Percentiles rank a stretch among this genome's conserved stretches.
phyloP scores from a whole-genome alignment of 176 grass and related monocot genomes.

The Aegilops sharonensis region DNA sequence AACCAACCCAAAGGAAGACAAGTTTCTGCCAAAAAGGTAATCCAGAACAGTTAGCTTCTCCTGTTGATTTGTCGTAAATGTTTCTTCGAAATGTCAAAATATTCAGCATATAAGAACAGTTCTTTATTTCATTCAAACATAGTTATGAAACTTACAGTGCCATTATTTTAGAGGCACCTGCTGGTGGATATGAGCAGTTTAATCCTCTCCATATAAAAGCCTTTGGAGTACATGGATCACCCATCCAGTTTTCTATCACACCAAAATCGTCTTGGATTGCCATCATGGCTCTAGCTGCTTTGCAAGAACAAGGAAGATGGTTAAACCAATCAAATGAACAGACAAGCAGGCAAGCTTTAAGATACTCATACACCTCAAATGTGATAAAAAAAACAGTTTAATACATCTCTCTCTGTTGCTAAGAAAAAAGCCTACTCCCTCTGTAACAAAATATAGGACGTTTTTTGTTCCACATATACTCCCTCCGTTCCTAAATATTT shows the following conservation, averaged over 20 bases:
- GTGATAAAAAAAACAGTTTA: background rate
- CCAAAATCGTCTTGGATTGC: slow-evolving; percentile 32
- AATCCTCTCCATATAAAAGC: slow-evolving; percentile 28
- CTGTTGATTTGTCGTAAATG: background rate
- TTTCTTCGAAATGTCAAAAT: background rate
- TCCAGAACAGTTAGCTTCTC: background rate
- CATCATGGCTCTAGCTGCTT: slow-evolving; percentile 30
- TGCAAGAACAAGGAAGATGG: slow-evolving; percentile 10
- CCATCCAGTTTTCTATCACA: slow-evolving; percentile 39
- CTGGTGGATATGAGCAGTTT: slow-evolving; percentile 28
- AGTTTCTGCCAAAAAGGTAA: slow-evolving; percentile 44
- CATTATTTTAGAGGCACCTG: slow-evolving; percentile 35
- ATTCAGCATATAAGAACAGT: background rate
- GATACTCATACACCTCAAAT: background rate
- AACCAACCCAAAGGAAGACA: slow-evolving; percentile 48
- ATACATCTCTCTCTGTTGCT: too few species aligned
- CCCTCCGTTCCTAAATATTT: too few species aligned
- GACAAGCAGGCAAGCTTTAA: background rate
- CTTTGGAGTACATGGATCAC: slow-evolving; percentile 33
- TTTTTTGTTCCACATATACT: too few species aligned
- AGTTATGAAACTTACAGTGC: slow-evolving; percentile 39
- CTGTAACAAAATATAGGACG: too few species aligned
- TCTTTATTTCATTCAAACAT: slow-evolving; percentile 12
- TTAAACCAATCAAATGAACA: background rate
- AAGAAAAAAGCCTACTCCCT: background rate